Evolutionary conservation across 257 asterid genomes (phyloP).

Genomic region (Solanum sejunctum): DNA sequence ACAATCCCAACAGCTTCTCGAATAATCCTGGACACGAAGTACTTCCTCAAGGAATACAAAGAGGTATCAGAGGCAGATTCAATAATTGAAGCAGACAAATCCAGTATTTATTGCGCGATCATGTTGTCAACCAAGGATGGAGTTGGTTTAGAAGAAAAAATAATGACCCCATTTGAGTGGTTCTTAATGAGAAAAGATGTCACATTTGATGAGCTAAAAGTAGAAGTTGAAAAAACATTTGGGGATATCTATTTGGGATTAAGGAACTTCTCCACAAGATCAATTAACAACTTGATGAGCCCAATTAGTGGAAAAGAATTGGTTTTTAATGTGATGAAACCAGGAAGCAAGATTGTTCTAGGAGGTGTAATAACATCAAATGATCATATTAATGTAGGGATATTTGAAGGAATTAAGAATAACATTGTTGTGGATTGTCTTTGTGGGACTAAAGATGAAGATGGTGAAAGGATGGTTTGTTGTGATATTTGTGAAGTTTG

Average conservation of each 20-base stretch:
- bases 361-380: conserved; percentile 10
- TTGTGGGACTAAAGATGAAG: conserved; percentile 70
- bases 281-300: conserved; percentile 20
- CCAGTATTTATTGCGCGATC: conserved; percentile 34
- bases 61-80: neutral
- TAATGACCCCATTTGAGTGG: conserved; percentile 39
- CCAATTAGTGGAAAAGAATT: conserved; percentile 27
- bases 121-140: neutral
- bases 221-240: conserved; percentile 47
- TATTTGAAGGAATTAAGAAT: conserved; percentile 12
- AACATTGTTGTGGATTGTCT: conserved; percentile 39
- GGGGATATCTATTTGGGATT: conserved; percentile 44
- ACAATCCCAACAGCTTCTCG: conserved; percentile 48
- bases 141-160: neutral
- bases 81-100: conserved; percentile 9
- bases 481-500: conserved; percentile 84
- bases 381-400: conserved; percentile 7
- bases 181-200: conserved; percentile 21
- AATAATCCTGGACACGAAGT: conserved; percentile 60
- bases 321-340: conserved; percentile 40
- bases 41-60: conserved; percentile 40
- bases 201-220: conserved; percentile 47
- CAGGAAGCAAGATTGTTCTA: conserved; percentile 36
- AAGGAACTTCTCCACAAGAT: conserved; percentile 20
- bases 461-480: conserved; percentile 80